phyloP scores from a whole-genome alignment of 768 basidiomycete species.

The Tylopilus subfusipes region DNA sequence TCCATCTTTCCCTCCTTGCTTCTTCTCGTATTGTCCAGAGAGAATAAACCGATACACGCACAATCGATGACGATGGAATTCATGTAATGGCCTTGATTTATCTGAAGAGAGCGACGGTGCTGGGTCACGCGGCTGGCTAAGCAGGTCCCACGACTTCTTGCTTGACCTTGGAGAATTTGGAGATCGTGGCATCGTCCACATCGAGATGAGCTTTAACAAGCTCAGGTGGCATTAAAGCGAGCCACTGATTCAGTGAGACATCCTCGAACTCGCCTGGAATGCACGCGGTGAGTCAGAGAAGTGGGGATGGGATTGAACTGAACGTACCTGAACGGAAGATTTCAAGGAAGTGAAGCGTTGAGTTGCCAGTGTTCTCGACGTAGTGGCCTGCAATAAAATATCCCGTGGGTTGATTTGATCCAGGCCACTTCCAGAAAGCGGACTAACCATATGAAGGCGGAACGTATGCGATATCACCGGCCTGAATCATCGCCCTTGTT shows the following conservation, averaged over 20 bases:
- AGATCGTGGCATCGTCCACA: slow-evolving; percentile 48
- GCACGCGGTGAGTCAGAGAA: not conserved
- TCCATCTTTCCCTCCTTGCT: too few species aligned
- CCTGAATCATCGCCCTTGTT: slow-evolving; percentile 22
- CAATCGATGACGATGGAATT: too few species aligned
- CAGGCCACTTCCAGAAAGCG: not conserved
- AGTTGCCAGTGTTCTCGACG: slow-evolving; percentile 62
- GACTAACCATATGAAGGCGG: slow-evolving; percentile 24
- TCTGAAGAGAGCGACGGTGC: not conserved
- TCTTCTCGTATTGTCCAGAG: not conserved
- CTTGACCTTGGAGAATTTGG: slow-evolving; percentile 50
- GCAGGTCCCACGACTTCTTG: slow-evolving; percentile 41
- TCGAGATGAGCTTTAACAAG: slow-evolving; percentile 62
- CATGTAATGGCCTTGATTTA: not conserved
- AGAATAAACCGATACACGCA: slow-evolving; percentile 12
- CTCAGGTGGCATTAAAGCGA: slow-evolving; percentile 53
- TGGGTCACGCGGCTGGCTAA: not conserved
- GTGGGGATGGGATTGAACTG: too few species aligned
- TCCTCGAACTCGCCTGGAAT: slow-evolving; percentile 48
- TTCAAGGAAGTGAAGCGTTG: slow-evolving; percentile 55
- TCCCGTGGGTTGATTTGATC: not conserved
- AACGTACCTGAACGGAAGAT: slow-evolving; percentile 53
- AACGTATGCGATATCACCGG: slow-evolving; percentile 27
- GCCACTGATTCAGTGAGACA: slow-evolving; percentile 56
- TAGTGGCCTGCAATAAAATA: slow-evolving; percentile 52